Evolutionary conservation across 2,329 filamentous ascomycete genomes (phyloP).

Genomic region (Fusarium foetens): DNA sequence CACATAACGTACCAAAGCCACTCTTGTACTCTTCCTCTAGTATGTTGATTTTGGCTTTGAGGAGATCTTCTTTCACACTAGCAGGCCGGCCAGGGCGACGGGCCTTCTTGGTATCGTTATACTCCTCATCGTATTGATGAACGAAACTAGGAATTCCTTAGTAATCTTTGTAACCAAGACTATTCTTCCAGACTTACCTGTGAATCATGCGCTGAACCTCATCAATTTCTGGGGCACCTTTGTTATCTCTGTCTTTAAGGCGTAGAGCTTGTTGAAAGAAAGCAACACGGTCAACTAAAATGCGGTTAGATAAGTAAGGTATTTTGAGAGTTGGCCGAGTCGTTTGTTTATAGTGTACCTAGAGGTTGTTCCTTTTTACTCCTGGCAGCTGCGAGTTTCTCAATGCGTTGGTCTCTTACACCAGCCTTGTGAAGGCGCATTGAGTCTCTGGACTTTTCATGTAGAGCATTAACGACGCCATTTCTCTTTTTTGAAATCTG

Average conservation of each 20-base stretch:
- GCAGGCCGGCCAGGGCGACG: conserved; percentile 83
- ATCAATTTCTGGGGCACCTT: conserved; percentile 64
- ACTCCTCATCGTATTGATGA: conserved; percentile 76
- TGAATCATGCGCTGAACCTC: conserved; percentile 71
- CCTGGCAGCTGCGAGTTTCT: conserved; percentile 74
- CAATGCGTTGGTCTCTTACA: conserved; percentile 83
- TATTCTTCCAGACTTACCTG: conserved; percentile 57
- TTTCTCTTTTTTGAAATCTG: conserved; percentile 89
- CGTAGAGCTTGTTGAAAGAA: conserved; percentile 77
- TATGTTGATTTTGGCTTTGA: conserved; percentile 75
- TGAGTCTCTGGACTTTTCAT: conserved; percentile 90
- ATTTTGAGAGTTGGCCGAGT: background rate
- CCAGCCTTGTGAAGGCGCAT: conserved; percentile 81
- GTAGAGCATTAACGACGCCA: conserved; percentile 77
- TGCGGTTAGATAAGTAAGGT: conserved; percentile 12
- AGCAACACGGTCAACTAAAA: conserved; percentile 51
- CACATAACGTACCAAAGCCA: conserved; percentile 77
- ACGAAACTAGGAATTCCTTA: conserved; percentile 61
- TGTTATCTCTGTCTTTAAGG: conserved; percentile 55
- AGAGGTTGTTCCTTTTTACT: conserved; percentile 79
- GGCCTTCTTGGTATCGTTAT: conserved; percentile 71
- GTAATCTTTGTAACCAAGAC: background rate
- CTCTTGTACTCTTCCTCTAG: conserved; percentile 84
- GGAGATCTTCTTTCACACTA: conserved; percentile 78
- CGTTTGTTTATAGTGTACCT: conserved; percentile 58